phyloP scores from a whole-genome alignment of 495 filamentous ascomycete species.

The Pseudomonodictys pantanalensis region DNA sequence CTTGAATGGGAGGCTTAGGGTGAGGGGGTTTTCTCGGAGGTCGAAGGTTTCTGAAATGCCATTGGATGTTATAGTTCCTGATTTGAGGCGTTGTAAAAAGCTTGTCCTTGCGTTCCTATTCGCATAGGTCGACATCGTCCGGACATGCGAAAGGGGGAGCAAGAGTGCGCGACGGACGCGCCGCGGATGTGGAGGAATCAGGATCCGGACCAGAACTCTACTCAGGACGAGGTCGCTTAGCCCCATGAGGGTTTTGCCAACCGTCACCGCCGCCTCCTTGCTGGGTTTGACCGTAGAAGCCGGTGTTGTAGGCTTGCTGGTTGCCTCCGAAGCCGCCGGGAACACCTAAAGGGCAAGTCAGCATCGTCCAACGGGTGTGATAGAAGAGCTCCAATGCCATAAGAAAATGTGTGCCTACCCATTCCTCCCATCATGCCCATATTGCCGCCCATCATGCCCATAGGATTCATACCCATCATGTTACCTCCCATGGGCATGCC shows the following conservation, averaged over 20 bases:
- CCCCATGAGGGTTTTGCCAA: slow-evolving; percentile 80
- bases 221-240: slow-evolving; percentile 53
- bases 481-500: slow-evolving; percentile 41
- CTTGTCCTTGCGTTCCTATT: no score
- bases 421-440: slow-evolving; percentile 51
- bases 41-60: no score
- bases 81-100: no score
- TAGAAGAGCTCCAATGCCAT: not conserved
- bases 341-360: slow-evolving; percentile 29
- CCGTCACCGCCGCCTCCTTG: slow-evolving; percentile 43
- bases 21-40: no score
- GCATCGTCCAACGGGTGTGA: not conserved
- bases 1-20: no score
- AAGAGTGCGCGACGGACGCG: no score
- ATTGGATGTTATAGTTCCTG: no score
- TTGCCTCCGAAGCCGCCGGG: slow-evolving; percentile 60
- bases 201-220: slow-evolving; percentile 10
- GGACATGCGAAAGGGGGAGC: no score
- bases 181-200: no score
- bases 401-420: slow-evolving; percentile 36
- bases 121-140: no score
- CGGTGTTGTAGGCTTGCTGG: slow-evolving; percentile 73
- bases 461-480: slow-evolving; percentile 38
- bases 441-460: slow-evolving; percentile 29
- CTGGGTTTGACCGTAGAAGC: slow-evolving; percentile 68